These are phyloP conservation scores for Phytophthora nicotianae DNA, from an alignment of 352 stramenopile species.

Conservation along the genomic window DNA sequence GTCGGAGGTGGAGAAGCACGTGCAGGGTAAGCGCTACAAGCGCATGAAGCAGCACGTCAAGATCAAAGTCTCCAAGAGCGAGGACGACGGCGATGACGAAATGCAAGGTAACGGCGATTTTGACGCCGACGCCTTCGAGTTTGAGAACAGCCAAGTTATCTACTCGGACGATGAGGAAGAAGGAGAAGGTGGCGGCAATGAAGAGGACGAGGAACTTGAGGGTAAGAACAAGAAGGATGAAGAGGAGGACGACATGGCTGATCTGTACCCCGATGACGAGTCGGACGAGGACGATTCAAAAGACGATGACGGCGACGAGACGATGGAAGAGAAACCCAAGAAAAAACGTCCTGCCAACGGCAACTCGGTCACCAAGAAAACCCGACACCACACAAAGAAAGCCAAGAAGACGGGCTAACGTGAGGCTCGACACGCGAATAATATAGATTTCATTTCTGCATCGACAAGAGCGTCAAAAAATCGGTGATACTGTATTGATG, in stretches of 20 bases:
- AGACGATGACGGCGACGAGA: constrained; percentile 39
- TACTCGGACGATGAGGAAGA: constrained; percentile 72
- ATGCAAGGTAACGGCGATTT: constrained; percentile 50
- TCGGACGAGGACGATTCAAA: constrained; percentile 38
- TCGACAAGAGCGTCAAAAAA: constrained; percentile 21
- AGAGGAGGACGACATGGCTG: constrained; percentile 59
- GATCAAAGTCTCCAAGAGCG: constrained; percentile 40
- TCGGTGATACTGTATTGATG: constrained; percentile 32
- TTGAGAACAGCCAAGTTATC: constrained; percentile 77
- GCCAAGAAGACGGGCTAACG: constrained; percentile 29
- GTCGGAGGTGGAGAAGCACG: constrained; percentile 87
- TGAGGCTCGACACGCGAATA: constrained; percentile 17
- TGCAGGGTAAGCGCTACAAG: constrained; percentile 89
- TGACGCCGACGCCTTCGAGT: constrained; percentile 83
- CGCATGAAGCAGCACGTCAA: constrained; percentile 80
- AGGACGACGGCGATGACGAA: constrained; percentile 38
- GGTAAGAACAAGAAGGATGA: constrained; percentile 19
- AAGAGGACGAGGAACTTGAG: constrained; percentile 25
- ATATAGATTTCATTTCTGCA: constrained; percentile 32
- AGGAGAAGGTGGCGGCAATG: constrained; percentile 24
- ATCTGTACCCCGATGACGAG: constrained; percentile 67
- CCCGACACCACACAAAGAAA: constrained; percentile 34
- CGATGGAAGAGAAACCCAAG: constrained; percentile 44
- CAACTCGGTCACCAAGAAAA: constrained; percentile 37
- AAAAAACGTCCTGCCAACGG: constrained; percentile 47